Evolutionary conservation across 495 filamentous ascomycete species (phyloP).

Genomic region (Venustampulla echinocandica): DNA sequence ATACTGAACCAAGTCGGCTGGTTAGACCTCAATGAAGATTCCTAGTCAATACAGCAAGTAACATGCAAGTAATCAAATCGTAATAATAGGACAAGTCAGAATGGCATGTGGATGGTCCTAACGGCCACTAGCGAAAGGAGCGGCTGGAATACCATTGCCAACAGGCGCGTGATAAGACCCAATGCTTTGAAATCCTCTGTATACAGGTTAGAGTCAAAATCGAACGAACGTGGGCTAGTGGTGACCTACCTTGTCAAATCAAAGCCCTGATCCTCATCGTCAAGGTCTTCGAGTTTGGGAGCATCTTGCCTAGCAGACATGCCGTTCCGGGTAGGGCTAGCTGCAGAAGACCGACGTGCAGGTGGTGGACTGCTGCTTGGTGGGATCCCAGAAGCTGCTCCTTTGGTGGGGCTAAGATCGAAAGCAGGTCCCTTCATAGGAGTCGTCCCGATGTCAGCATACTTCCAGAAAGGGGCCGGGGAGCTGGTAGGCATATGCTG

Average conservation of each 20-base stretch:
- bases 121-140: background rate
- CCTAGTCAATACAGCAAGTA: too few relatives aligned
- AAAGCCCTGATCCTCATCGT: constrained; percentile 41
- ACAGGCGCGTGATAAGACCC: constrained; percentile 48
- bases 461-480: constrained; percentile 97
- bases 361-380: constrained; percentile 49
- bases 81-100: too few relatives aligned
- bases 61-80: too few relatives aligned
- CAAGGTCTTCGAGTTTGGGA: constrained; percentile 43
- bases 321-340: constrained; percentile 23
- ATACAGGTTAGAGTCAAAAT: constrained; percentile 23
- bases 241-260: constrained; percentile 21
- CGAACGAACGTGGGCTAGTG: background rate
- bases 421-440: constrained; percentile 50
- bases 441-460: constrained; percentile 66
- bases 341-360: constrained; percentile 13
- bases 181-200: constrained; percentile 63
- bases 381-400: constrained; percentile 31
- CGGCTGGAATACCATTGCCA: background rate
- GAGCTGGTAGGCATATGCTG: constrained; percentile 93
- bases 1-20: too few relatives aligned
- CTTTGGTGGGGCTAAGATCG: constrained; percentile 44
- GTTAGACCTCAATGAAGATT: too few relatives aligned
- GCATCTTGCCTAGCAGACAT: constrained; percentile 15
- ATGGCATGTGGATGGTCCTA: too few relatives aligned